These are phyloP conservation scores for Aspergillus niger DNA, from an alignment of 2,329 filamentous ascomycete genomes.

Conservation along the genomic window DNA sequence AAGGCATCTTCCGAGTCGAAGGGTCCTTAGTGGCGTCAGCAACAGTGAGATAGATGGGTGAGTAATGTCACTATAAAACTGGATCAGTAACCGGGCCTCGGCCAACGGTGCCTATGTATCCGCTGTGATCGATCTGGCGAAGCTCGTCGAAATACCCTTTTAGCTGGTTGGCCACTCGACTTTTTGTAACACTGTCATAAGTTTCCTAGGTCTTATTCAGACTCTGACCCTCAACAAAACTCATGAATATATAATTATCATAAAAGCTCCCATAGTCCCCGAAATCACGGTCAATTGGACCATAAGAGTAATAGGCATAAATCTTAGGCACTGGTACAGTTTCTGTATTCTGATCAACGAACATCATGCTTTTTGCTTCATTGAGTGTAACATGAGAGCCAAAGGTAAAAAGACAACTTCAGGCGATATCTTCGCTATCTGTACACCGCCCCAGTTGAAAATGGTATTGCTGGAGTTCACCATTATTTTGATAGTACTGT, in stretches of 20 bases:
- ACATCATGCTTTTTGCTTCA: constrained; percentile 23
- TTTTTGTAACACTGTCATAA: constrained; percentile 10
- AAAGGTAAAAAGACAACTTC: constrained; percentile 21
- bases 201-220: constrained; percentile 19
- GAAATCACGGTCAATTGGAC: constrained; percentile 19
- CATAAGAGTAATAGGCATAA: constrained; percentile 19
- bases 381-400: constrained; percentile 17
- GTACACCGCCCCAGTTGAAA: constrained; percentile 16
- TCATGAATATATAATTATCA: constrained; percentile 27
- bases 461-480: constrained; percentile 7
- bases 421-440: constrained; percentile 21
- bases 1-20: constrained; percentile 29
- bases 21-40: constrained; percentile 18
- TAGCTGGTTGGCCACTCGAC: constrained; percentile 12
- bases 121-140: constrained; percentile 6
- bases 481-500: too few relatives aligned
- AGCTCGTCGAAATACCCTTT: constrained; percentile 17
- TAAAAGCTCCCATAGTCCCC: constrained; percentile 18
- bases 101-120: constrained; percentile 22
- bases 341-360: constrained; percentile 19
- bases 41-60: too few relatives aligned
- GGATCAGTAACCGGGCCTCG: constrained; percentile 19
- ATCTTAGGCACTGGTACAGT: constrained; percentile 19
- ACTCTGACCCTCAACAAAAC: constrained; percentile 15
- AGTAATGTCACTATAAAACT: too few relatives aligned